Evolutionary conservation across 2,329 filamentous ascomycete genomes (phyloP).

Genomic region (Alternaria postmessia): DNA sequence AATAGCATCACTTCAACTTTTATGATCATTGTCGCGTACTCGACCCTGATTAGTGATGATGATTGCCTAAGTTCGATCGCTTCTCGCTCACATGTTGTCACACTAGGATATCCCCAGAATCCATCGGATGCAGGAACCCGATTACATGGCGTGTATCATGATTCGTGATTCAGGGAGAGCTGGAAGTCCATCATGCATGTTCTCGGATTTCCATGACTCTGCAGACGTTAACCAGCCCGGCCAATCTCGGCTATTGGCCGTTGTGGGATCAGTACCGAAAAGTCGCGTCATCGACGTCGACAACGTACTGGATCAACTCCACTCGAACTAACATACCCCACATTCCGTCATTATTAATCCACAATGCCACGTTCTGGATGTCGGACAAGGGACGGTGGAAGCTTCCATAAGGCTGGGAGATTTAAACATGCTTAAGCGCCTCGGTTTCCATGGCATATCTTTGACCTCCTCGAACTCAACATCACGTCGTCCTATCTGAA

Average conservation of each 20-base stretch:
- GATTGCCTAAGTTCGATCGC: background rate
- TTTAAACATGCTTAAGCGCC: background rate
- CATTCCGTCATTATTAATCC: background rate
- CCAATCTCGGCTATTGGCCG: background rate
- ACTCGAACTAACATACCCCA: background rate
- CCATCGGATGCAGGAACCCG: background rate
- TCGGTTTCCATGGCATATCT: background rate
- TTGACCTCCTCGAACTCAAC: background rate
- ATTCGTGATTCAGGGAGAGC: background rate
- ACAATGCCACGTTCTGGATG: background rate
- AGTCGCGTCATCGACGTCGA: conserved; percentile 3
- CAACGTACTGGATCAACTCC: background rate
- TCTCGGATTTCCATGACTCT: background rate
- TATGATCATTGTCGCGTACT: background rate
- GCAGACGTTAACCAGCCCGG: background rate
- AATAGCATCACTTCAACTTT: conserved; percentile 1
- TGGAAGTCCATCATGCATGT: background rate
- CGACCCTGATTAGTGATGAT: background rate
- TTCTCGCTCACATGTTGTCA: too few relatives aligned
- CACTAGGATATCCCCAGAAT: too few relatives aligned
- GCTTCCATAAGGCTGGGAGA: background rate
- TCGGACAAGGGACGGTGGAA: background rate
- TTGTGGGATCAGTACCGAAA: background rate
- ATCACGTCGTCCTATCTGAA: background rate
- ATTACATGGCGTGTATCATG: background rate